Evolutionary conservation across 2,329 filamentous ascomycete genomes (phyloP).

Genomic region (Diaporthe sp.): DNA sequence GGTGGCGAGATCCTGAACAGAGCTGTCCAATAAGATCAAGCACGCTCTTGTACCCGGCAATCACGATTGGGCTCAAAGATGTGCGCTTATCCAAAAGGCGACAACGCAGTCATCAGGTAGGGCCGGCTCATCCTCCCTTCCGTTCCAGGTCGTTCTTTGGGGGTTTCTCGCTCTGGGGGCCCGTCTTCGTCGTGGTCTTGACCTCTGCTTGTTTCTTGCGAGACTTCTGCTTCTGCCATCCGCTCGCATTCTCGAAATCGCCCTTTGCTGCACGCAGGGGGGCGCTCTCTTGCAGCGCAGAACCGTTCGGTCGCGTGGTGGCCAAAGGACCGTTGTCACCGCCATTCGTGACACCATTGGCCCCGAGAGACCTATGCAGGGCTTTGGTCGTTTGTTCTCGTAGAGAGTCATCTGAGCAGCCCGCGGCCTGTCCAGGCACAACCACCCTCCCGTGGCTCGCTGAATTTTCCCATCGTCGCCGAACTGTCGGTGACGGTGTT

Average conservation of each 20-base stretch:
- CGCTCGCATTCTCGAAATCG: conserved; percentile 59
- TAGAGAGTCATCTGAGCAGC: conserved; percentile 38
- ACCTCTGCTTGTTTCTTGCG: conserved; percentile 65
- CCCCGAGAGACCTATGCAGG: conserved; percentile 41
- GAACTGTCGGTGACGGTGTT: conserved; percentile 77
- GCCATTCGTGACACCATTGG: conserved; percentile 47
- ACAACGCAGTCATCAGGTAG: not conserved
- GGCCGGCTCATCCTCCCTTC: conserved; percentile 69
- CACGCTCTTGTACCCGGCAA: conserved; percentile 2
- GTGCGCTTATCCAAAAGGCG: conserved; percentile 41
- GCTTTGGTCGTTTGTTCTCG: conserved; percentile 37
- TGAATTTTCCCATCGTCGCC: conserved; percentile 65
- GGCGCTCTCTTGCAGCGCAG: conserved; percentile 61
- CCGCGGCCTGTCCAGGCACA: conserved; percentile 39
- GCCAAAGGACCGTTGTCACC: conserved; percentile 44
- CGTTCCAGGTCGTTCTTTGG: conserved; percentile 73
- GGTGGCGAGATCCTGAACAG: conserved; percentile 42
- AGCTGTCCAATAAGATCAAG: conserved; percentile 46
- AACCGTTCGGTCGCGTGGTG: conserved; percentile 56
- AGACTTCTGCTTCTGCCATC: conserved; percentile 73
- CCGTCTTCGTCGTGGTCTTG: conserved; percentile 61
- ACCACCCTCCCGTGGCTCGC: conserved; percentile 42
- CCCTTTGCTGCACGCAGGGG: conserved; percentile 69
- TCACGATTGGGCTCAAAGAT: conserved; percentile 2
- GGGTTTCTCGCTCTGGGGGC: conserved; percentile 63